Conservation (phyloP, 208 protist genomes). For the Tritrichomonas foetus region DNA sequence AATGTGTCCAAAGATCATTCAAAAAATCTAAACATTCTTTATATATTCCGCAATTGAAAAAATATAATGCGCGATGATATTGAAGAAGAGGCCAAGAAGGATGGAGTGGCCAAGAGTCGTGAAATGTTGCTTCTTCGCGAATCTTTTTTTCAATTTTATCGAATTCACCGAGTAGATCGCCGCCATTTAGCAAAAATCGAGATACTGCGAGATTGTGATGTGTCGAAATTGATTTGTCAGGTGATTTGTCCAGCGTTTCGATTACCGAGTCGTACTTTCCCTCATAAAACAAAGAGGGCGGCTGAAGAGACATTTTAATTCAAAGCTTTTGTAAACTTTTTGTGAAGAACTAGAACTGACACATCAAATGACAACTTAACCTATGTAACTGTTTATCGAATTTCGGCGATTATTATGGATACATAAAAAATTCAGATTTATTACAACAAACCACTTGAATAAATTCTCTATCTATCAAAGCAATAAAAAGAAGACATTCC, state of each 20-base stretch:
- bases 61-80: slow-evolving; percentile 17
- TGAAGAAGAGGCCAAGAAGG: neutral
- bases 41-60: neutral
- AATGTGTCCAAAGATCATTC: neutral
- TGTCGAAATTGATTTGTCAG: neutral
- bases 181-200: neutral
- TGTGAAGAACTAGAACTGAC: too few species aligned
- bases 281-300: neutral
- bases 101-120: neutral
- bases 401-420: neutral
- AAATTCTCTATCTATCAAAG: neutral
- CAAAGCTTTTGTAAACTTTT: too few species aligned
- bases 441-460: neutral
- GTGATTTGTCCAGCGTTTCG: neutral
- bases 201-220: neutral
- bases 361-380: too few species aligned
- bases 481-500: neutral
- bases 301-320: neutral
- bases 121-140: neutral
- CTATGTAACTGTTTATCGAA: too few species aligned
- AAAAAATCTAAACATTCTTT: neutral
- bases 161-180: neutral
- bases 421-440: neutral
- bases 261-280: neutral
- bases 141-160: neutral